Conservation (phyloP, 768 basidiomycete species). For the Pisolithus microcarpus region DNA sequence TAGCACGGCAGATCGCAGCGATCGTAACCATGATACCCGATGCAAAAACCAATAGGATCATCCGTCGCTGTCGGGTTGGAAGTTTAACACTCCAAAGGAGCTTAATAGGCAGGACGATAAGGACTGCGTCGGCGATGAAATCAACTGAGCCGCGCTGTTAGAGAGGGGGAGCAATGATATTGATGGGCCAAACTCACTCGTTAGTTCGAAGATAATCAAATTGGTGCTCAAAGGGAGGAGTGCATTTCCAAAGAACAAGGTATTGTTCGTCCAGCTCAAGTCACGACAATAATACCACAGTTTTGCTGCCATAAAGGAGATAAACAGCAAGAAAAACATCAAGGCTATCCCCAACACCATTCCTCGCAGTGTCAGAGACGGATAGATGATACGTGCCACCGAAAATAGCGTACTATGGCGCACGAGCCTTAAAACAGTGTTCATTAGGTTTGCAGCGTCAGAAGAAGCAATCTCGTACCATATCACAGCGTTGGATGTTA, state of each 20-base stretch:
- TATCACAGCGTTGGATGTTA: background rate
- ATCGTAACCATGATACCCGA: constrained; percentile 6
- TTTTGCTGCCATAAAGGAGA: constrained; percentile 3
- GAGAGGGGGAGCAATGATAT: background rate
- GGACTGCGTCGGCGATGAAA: constrained; percentile 12
- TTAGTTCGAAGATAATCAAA: constrained; percentile 11
- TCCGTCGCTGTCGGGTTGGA: constrained; percentile 1
- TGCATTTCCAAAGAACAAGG: background rate
- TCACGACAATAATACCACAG: background rate
- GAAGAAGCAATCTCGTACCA: background rate
- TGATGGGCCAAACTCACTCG: constrained; percentile 2
- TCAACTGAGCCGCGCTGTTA: constrained; percentile 9
- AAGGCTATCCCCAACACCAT: constrained; percentile 2
- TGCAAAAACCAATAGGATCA: constrained; percentile 6
- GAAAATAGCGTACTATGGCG: constrained; percentile 12
- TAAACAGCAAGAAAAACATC: constrained; percentile 11
- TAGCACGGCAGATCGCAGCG: constrained; percentile 3
- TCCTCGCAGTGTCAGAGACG: constrained; percentile 5
- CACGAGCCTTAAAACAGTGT: constrained; percentile 3
- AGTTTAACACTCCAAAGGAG: constrained; percentile 4
- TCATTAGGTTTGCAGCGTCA: background rate
- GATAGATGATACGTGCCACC: constrained; percentile 6
- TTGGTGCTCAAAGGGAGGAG: background rate
- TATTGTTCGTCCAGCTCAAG: background rate
- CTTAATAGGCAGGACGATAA: constrained; percentile 9